Evolutionary conservation across 2,329 filamentous ascomycete genomes (phyloP), one percentile per base, ranked within the genome.

Genomic region (Paraphaeosphaeria sporulosa): DNA sequence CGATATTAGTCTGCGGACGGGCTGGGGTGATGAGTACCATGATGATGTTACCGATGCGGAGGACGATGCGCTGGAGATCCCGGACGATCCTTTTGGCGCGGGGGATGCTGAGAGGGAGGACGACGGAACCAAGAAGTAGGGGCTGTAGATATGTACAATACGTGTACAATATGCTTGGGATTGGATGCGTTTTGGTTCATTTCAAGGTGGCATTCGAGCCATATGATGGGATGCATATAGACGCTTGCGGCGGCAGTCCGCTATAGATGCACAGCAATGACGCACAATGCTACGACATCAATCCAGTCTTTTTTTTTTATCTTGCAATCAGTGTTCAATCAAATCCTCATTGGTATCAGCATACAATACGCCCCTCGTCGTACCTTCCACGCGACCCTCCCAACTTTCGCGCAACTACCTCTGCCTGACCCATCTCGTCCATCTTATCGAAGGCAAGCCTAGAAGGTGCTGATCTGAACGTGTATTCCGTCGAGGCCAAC

Each of bases 1-100:
- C 69, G 83, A 78, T 79, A 87, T 81, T 51, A 80, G 77, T 61
- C 67, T 84, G 53, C 80, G 82, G 60, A 83, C 85, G 57, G 83
- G 85, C 32, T 85, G 73, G 71, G 74, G 69, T 23, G 74, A 76
- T 36, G 74, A 74, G 54, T 82, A 81, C 64, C 71, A 75, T 49
- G 80, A 82, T 63, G 79, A 82, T 27, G 76, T 74, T 27, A 77
- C 77, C 1, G 71, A 75, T 51, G 75, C 76, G 43, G 80, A 79
- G 23, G 79, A 81, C 55, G 78, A 80, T 59, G 80, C 78, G 1
- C 62, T 72, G 6, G 74, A 77, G 30, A 71, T 77, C 32, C 76
- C 77, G 17, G 71, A 79, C 40, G 79, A 82, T 68, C 78, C 81
- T 1, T 83, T 83, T 60, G 76, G 74, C 49, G 74, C 76, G 36